Conservation (phyloP, 495 filamentous ascomycete genomes). For the Penicillium argentinense region DNA sequence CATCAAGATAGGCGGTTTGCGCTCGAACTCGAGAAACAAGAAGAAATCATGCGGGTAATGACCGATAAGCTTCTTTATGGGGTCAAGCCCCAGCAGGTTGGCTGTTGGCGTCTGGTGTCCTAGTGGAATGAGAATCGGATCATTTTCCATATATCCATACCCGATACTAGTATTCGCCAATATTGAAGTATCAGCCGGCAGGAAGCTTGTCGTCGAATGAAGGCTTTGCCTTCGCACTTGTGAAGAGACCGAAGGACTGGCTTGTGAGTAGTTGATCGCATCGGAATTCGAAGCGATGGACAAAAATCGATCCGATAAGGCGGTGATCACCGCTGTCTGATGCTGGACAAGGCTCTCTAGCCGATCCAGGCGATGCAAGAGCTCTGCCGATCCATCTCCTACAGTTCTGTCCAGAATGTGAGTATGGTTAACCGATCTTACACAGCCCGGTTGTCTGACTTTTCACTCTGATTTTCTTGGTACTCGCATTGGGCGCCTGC, state of each 20-base stretch:
- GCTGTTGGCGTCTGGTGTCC: conserved; percentile 18
- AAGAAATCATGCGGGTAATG: conserved; percentile 23
- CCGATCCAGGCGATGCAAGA: conserved; percentile 6
- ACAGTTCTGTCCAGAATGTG: background rate
- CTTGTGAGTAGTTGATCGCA: background rate
- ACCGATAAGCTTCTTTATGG: conserved; percentile 17
- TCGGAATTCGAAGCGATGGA: background rate
- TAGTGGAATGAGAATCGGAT: conserved; percentile 11
- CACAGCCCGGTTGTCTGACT: background rate
- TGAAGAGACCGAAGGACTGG: background rate
- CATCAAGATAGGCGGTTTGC: conserved; percentile 4
- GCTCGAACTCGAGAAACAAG: conserved; percentile 12
- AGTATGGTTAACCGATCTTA: background rate
- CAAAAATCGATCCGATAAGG: conserved; percentile 6
- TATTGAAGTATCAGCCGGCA: background rate
- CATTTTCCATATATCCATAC: conserved; percentile 8
- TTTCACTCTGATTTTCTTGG: conserved; percentile 17
- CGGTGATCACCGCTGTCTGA: conserved; percentile 6
- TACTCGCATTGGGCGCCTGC: conserved; percentile 20
- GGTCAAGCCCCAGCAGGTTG: conserved; percentile 13
- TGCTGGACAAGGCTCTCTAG: conserved; percentile 9
- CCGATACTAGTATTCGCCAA: background rate
- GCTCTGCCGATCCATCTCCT: background rate
- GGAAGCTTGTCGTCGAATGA: background rate
- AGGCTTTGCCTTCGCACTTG: background rate